Base-by-base conservation (phyloP, 2,329 filamentous ascomycete species). In the Hymenoscyphus salicellus region DNA sequence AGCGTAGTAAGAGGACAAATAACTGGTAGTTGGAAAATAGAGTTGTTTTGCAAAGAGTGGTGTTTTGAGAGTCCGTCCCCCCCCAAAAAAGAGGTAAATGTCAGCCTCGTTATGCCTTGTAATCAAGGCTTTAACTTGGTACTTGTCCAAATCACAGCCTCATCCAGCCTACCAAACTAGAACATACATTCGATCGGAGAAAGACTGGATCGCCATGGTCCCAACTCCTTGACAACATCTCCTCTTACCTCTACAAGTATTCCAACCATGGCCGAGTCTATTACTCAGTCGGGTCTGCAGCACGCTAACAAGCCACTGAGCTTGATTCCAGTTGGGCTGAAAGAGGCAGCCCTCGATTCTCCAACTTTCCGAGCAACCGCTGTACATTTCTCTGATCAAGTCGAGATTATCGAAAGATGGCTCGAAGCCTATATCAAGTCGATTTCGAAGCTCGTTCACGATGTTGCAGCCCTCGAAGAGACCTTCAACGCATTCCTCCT, bases 341-440 rank as follows among this genome's bases (percentile, higher is more conserved):
- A 94, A 79, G 95, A 99, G 84, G 95, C 95, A 60, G 91, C 93
- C 23, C 90, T 98, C 80, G 95, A 99, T 79, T 97, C 93, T 46
- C 95, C 95, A 30, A 96, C 93, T 41, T 98, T 98, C 77, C 92
- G 95, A 69, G 92, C 93, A 57, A 91, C 91, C 26, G 86, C 92
- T 52, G 80, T 90, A 57, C 92, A 97, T 79, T 97, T 97, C 75
- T 85, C 87, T 68, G 95, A 98, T 70, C 94, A 99, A 80, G 86
- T 97, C 73, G 95, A 98, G 70, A 84, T 87, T 63, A 85, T 98
- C 65, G 95, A 98, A 78, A 88, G 86, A 83, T 99, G 95, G 95
- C 90, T 99, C 33, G 93, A 90, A 62, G 83, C 83, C 58, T 91
- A 89, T 73, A 78, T 88, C 65, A 87, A 83, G 75, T 82, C 87